These are phyloP conservation scores for Leccinum uliginosum DNA, from an alignment of 768 basidiomycete genomes.

Conservation along the genomic window DNA sequence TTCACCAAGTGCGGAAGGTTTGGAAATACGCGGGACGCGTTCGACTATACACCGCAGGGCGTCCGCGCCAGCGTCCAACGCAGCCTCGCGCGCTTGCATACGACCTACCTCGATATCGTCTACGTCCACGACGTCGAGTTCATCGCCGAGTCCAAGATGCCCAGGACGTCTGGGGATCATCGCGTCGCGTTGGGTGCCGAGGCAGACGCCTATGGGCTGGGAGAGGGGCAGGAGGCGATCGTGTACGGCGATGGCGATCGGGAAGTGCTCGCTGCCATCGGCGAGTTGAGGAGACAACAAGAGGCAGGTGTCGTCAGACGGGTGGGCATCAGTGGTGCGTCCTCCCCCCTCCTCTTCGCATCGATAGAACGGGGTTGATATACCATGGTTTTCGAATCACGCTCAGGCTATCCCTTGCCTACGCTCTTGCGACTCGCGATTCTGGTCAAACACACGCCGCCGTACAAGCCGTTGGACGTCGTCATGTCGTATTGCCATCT, in stretches of 20 bases:
- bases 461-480: conserved; percentile 70
- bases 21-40: conserved; percentile 45
- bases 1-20: conserved; percentile 87
- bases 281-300: conserved; percentile 62
- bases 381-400: conserved; percentile 47
- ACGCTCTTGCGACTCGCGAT: conserved; percentile 81
- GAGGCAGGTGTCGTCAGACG: conserved; percentile 66
- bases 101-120: conserved; percentile 73
- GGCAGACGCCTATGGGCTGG: conserved; percentile 61
- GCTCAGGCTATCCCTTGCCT: conserved; percentile 71
- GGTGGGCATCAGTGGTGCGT: conserved; percentile 75
- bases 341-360: neutral
- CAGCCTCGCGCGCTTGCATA: conserved; percentile 66
- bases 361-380: neutral
- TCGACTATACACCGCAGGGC: conserved; percentile 69
- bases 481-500: conserved; percentile 81
- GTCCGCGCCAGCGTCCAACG: conserved; percentile 64
- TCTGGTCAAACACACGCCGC: conserved; percentile 61
- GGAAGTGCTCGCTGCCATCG: conserved; percentile 62
- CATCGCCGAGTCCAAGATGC: conserved; percentile 50
- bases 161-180: conserved; percentile 53
- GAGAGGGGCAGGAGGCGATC: conserved; percentile 49
- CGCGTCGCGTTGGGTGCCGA: conserved; percentile 49
- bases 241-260: conserved; percentile 69
- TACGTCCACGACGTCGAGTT: conserved; percentile 87